A percentile compares a stretch with the other conserved stretches of the same genome.
Evolutionary conservation across 768 basidiomycete genomes (phyloP).

Genomic region (Leccinum olivaceopallidum): DNA sequence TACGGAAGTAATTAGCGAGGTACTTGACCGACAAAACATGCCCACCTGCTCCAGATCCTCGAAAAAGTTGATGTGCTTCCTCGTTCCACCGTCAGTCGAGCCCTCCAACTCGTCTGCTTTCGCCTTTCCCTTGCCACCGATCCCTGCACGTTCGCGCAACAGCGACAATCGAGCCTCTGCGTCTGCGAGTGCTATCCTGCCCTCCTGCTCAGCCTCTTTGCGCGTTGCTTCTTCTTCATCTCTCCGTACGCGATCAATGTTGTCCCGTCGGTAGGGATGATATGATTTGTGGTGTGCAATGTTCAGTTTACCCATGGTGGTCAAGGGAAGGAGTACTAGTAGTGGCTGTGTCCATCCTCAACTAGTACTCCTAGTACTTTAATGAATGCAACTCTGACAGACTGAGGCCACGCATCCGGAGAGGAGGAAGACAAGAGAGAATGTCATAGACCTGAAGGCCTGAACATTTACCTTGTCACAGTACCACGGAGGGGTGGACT

Average conservation of each 20-base stretch:
- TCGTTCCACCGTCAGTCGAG: constrained; percentile 24
- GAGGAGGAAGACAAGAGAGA: too few species aligned
- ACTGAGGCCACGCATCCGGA: too few species aligned
- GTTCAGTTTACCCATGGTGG: constrained; percentile 76
- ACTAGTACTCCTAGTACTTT: too few species aligned
- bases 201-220: constrained; percentile 71
- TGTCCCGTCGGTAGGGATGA: constrained; percentile 82
- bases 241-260: constrained; percentile 72
- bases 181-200: constrained; percentile 72
- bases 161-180: constrained; percentile 76
- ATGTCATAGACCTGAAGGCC: too few species aligned
- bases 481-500: too few species aligned
- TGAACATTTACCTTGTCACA: too few species aligned
- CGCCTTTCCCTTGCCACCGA: constrained; percentile 36
- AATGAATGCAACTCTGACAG: too few species aligned
- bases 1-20: constrained; percentile 19
- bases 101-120: constrained; percentile 29
- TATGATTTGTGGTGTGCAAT: constrained; percentile 93
- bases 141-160: constrained; percentile 62
- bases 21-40: neutral
- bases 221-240: constrained; percentile 80
- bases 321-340: neutral
- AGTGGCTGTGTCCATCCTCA: neutral
- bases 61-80: constrained; percentile 82
- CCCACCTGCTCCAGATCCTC: constrained; percentile 76